These are phyloP conservation scores for Arthrobotrys entomopaga DNA, from an alignment of 2,329 filamentous ascomycete genomes.

Conservation along the genomic window DNA sequence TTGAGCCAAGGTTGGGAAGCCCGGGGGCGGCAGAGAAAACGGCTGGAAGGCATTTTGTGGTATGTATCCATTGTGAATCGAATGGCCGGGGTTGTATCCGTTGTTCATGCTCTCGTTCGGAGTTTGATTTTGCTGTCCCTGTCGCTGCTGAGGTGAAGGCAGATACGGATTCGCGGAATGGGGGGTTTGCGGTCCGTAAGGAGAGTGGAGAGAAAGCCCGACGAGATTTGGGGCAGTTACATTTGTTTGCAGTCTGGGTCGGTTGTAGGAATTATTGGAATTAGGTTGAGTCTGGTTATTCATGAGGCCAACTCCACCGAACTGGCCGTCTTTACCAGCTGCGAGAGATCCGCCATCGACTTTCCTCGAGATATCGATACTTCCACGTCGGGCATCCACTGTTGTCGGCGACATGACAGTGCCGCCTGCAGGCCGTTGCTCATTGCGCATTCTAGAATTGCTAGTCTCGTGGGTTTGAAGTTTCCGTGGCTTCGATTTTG, in stretches of 20 bases:
- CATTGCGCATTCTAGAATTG: slow-evolving; percentile 49
- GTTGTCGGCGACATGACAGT: slow-evolving; percentile 47
- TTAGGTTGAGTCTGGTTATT: slow-evolving; percentile 34
- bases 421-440: slow-evolving; percentile 33
- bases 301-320: slow-evolving; percentile 34
- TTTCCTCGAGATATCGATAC: slow-evolving; percentile 48
- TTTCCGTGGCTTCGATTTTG: slow-evolving; percentile 36
- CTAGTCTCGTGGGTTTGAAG: slow-evolving; percentile 34
- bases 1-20: slow-evolving; percentile 58
- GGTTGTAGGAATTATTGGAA: slow-evolving; percentile 29
- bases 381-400: slow-evolving; percentile 34
- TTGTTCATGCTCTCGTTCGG: slow-evolving; percentile 47
- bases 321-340: slow-evolving; percentile 40
- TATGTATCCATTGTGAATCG: slow-evolving; percentile 60
- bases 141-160: slow-evolving; percentile 51
- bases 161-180: slow-evolving; percentile 56
- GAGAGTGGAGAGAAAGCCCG: slow-evolving; percentile 57
- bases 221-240: slow-evolving; percentile 57
- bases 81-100: slow-evolving; percentile 51
- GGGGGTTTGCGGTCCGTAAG: slow-evolving; percentile 57
- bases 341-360: slow-evolving; percentile 17
- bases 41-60: slow-evolving; percentile 60
- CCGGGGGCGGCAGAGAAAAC: slow-evolving; percentile 58
- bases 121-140: slow-evolving; percentile 48
- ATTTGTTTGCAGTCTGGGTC: slow-evolving; percentile 57